These are phyloP conservation scores for Tylopilus sp. DNA, from an alignment of 1,284 basidiomycete genomes.

Conservation along the genomic window DNA sequence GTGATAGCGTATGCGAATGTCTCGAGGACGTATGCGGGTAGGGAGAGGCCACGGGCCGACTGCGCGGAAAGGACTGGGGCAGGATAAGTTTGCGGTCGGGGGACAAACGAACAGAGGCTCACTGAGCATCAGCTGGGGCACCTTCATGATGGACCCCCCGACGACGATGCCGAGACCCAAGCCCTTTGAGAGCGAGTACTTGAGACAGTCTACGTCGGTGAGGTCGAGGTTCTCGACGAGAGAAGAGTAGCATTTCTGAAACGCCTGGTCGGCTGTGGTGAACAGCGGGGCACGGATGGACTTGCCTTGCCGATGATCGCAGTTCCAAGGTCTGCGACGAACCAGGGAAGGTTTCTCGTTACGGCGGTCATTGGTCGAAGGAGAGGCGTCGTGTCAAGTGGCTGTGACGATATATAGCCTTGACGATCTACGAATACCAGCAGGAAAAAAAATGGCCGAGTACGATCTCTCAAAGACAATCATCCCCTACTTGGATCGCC, in stretches of 20 bases:
- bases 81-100: conserved; percentile 9
- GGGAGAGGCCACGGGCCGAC: conserved; percentile 81
- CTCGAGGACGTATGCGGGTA: conserved; percentile 79
- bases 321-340: conserved; percentile 76
- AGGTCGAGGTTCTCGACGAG: conserved; percentile 88
- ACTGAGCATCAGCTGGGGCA: conserved; percentile 84
- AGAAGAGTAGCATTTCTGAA: conserved; percentile 84
- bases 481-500: conserved; percentile 91
- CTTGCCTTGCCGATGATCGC: conserved; percentile 79
- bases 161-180: conserved; percentile 91
- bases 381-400: conserved; percentile 14
- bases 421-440: conserved; percentile 5
- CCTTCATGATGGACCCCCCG: conserved; percentile 93
- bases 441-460: conserved; percentile 62
- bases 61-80: conserved; percentile 52
- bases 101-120: conserved; percentile 31
- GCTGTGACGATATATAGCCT: conserved; percentile 21
- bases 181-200: conserved; percentile 89
- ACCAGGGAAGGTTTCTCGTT: conserved; percentile 74
- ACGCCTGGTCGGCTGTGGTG: background rate
- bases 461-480: conserved; percentile 89
- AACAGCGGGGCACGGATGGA: background rate
- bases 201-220: conserved; percentile 82
- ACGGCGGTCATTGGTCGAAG: conserved; percentile 57
- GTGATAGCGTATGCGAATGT: conserved; percentile 86